Evolutionary conservation across 345 rosid species (phyloP).

Genomic region (Eucalyptus erythrocorys): DNA sequence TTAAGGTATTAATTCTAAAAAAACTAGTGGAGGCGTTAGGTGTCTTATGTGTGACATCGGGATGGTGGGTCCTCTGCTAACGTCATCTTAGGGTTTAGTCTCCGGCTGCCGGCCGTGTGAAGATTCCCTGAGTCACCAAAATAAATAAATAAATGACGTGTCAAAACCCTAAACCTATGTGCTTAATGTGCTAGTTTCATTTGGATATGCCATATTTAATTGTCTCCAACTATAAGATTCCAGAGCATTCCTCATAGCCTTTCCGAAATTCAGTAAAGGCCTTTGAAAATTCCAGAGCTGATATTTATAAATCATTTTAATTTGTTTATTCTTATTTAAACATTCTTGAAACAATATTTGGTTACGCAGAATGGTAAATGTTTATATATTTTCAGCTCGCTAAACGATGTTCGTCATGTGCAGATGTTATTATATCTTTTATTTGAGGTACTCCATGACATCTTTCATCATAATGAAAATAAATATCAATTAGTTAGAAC

Average conservation of each 20-base stretch:
- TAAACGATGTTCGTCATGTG: background rate
- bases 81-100: no score
- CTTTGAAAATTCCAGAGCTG: background rate
- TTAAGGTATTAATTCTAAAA: fast-evolving
- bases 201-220: background rate
- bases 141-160: background rate
- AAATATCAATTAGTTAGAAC: background rate
- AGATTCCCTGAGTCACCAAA: no score
- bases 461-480: background rate
- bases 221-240: background rate
- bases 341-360: background rate
- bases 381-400: background rate
- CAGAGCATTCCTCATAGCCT: background rate
- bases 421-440: background rate
- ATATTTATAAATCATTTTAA: background rate
- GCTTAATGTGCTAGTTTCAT: background rate
- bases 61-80: no score
- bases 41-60: no score
- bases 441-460: background rate
- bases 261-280: background rate
- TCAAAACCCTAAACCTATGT: background rate
- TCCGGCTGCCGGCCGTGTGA: no score
- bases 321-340: background rate
- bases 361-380: background rate
- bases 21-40: no score